Percentiles rank a stretch among this genome's conserved stretches.
These are phyloP conservation scores for Dactylonectria estremocensis DNA, from an alignment of 2,329 filamentous ascomycete species.

Conservation along the genomic window DNA sequence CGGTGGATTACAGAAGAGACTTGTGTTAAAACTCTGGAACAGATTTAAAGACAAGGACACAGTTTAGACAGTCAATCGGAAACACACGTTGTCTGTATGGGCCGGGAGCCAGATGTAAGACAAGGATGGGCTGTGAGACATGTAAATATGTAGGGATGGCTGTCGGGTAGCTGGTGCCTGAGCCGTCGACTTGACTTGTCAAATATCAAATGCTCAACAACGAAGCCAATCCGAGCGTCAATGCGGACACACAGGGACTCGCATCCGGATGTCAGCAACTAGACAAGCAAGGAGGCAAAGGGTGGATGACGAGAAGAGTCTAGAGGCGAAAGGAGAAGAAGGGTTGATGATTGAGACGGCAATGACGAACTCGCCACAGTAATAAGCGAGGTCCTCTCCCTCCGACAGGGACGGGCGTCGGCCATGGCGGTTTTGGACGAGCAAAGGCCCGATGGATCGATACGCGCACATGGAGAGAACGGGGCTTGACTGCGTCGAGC, in stretches of 20 bases:
- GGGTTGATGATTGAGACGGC: slow-evolving; percentile 6
- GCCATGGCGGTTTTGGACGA: background rate
- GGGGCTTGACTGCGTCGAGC: slow-evolving; percentile 1
- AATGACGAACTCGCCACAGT: slow-evolving; percentile 14
- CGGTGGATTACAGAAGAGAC: background rate
- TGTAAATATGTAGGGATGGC: slow-evolving; percentile 13
- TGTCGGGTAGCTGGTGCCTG: background rate
- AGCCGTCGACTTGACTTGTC: background rate
- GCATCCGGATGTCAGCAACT: background rate
- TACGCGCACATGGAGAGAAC: slow-evolving; percentile 4
- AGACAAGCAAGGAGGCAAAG: background rate
- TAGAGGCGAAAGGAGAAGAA: background rate
- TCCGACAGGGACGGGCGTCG: slow-evolving; percentile 23
- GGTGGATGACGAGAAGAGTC: background rate
- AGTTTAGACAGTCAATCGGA: slow-evolving; percentile 17
- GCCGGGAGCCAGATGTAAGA: slow-evolving; percentile 9
- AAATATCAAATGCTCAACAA: background rate
- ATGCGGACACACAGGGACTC: background rate
- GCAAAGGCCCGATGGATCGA: background rate
- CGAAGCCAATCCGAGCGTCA: background rate
- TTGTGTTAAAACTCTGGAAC: background rate
- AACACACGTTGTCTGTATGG: slow-evolving; percentile 21
- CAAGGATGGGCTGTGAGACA: background rate
- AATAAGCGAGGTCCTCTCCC: slow-evolving; percentile 12
- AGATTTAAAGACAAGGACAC: background rate